Evolutionary conservation across 2,329 filamentous ascomycete species (phyloP).

Genomic region (Diplodia sapinea): DNA sequence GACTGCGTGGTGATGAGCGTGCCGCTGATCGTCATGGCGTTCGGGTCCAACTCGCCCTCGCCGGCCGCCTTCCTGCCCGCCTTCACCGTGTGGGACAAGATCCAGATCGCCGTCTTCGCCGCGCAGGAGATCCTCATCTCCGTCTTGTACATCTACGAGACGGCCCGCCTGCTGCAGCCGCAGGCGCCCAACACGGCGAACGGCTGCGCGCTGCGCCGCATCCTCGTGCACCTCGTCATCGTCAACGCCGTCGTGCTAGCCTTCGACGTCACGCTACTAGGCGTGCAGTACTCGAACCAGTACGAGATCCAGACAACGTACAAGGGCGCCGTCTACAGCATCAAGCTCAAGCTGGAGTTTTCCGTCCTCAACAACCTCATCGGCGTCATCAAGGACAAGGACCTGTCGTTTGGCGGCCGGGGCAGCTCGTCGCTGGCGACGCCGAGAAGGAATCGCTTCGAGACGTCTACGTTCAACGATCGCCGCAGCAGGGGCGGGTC

Average conservation of each 20-base stretch:
- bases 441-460: neutral
- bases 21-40: conserved; percentile 61
- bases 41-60: conserved; percentile 55
- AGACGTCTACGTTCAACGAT: conserved; percentile 6
- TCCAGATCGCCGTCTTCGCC: conserved; percentile 53
- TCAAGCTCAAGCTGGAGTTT: conserved; percentile 62
- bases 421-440: neutral
- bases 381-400: conserved; percentile 36
- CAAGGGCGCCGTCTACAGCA: conserved; percentile 52
- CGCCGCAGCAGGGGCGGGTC: neutral
- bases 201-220: conserved; percentile 37
- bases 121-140: conserved; percentile 47
- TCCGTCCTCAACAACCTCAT: conserved; percentile 59
- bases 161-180: neutral
- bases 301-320: conserved; percentile 49
- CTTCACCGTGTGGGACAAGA: conserved; percentile 53
- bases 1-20: conserved; percentile 61
- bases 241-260: conserved; percentile 50
- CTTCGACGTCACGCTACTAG: conserved; percentile 49
- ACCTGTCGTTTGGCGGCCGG: conserved; percentile 21
- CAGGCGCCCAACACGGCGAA: neutral
- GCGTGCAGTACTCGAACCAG: conserved; percentile 46
- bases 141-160: conserved; percentile 22
- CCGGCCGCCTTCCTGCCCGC: conserved; percentile 41
- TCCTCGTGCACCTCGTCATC: conserved; percentile 44